Evolutionary conservation across 352 stramenopile genomes (phyloP).

Genomic region (Phytophthora melonis): DNA sequence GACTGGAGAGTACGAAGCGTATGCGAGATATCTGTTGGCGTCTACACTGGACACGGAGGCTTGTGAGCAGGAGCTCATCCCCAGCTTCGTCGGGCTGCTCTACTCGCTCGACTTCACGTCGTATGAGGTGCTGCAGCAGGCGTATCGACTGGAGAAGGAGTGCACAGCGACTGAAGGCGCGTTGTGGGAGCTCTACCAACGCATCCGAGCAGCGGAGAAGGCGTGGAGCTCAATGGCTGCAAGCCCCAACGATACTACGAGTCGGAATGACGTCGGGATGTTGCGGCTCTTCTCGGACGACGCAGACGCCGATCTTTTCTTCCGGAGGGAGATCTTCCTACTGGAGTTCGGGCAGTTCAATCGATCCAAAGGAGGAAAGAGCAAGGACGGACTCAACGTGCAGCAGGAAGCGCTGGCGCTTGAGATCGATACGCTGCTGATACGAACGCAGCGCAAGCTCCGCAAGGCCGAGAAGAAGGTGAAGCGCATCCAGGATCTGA

Average conservation of each 20-base stretch:
- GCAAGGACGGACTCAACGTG: not conserved
- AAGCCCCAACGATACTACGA: not conserved
- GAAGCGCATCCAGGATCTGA: conserved; percentile 37
- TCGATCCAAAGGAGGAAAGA: not conserved
- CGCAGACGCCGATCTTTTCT: conserved; percentile 59
- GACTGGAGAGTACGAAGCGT: conserved; percentile 55
- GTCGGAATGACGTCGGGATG: conserved; percentile 21
- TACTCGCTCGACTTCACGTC: conserved; percentile 58
- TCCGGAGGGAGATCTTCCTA: conserved; percentile 53
- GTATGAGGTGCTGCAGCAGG: conserved; percentile 48
- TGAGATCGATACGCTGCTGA: conserved; percentile 23
- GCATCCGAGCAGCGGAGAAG: conserved; percentile 34
- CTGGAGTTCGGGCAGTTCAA: conserved; percentile 42
- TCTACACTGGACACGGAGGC: conserved; percentile 57
- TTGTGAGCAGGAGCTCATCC: conserved; percentile 55
- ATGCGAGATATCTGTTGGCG: conserved; percentile 58
- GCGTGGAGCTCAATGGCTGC: conserved; percentile 11
- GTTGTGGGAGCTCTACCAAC: conserved; percentile 47
- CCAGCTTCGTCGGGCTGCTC: conserved; percentile 68
- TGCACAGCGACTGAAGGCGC: conserved; percentile 47
- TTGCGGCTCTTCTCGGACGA: conserved; percentile 56
- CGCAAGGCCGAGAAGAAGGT: conserved; percentile 68
- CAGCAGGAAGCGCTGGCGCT: conserved; percentile 15
- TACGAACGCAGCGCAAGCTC: conserved; percentile 53
- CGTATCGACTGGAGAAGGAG: conserved; percentile 45